These are phyloP conservation scores for Hordeum marinum DNA, from an alignment of 176 grass and related monocot species.

Conservation along the genomic window DNA sequence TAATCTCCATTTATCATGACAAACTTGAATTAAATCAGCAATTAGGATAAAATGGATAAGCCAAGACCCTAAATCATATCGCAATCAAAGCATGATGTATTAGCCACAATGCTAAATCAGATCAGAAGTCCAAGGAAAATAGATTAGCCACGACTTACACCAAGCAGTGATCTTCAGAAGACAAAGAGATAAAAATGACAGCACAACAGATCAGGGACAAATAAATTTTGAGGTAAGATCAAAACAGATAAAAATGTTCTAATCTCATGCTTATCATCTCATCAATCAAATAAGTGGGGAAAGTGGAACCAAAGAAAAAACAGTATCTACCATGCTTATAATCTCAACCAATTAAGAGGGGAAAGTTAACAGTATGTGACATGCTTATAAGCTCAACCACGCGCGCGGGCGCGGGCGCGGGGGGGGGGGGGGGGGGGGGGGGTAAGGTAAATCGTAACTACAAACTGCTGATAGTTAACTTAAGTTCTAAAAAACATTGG, in stretches of 20 bases:
- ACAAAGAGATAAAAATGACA: background rate
- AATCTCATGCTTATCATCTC: background rate
- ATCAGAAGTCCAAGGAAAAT: background rate
- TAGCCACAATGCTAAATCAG: background rate
- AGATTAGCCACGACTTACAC: background rate
- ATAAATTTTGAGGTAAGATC: background rate
- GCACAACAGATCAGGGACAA: background rate
- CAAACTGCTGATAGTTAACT: background rate
- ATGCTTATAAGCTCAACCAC: background rate
- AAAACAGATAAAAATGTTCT: background rate
- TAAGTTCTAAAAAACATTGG: no score
- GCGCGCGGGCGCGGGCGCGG: no score
- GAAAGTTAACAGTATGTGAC: no score
- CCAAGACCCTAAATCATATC: background rate
- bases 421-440: no score
- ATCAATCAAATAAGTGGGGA: background rate
- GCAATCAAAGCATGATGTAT: background rate
- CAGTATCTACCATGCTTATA: background rate
- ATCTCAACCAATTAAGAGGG: background rate
- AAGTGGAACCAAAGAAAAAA: background rate
- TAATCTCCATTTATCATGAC: background rate
- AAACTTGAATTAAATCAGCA: background rate
- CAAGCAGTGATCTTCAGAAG: background rate
- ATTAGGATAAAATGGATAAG: background rate
- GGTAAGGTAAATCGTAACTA: background rate